A percentile compares a stretch with the other conserved stretches of the same genome.
Evolutionary conservation across 345 rosid species (phyloP).

Genomic region (Salix caprea): DNA sequence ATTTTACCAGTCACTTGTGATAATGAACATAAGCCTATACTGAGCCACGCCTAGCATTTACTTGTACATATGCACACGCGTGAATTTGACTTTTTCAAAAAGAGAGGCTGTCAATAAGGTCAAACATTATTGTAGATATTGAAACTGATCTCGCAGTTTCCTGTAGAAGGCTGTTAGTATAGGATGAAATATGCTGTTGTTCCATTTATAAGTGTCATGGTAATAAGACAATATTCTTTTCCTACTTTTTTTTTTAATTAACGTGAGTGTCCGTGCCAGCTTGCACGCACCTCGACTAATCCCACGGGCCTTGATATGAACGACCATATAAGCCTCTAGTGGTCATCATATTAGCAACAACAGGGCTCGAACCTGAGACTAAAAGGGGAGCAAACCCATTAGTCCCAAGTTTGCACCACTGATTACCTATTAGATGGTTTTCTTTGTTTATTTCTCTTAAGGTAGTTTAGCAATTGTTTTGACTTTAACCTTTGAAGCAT

Average conservation of each 20-base stretch:
- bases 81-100: background rate
- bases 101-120: conserved; percentile 16
- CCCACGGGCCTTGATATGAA: rapidly evolving
- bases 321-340: too few species aligned
- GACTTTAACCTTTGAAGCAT: background rate
- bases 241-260: background rate
- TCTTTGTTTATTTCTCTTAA: background rate
- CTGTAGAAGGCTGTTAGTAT: background rate
- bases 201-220: background rate
- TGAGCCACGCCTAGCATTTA: background rate
- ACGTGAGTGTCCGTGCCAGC: too few species aligned
- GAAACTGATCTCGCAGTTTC: background rate
- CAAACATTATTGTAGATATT: conserved; percentile 7
- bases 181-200: background rate
- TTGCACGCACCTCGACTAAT: too few species aligned
- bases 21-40: background rate
- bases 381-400: too few species aligned
- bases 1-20: background rate
- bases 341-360: too few species aligned
- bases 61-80: conserved; percentile 17
- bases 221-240: background rate
- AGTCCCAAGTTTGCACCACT: too few species aligned
- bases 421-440: too few species aligned
- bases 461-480: too few species aligned
- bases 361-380: too few species aligned